Conservation (phyloP, 2,329 filamentous ascomycete genomes). For the Magnaporthales sp. region DNA sequence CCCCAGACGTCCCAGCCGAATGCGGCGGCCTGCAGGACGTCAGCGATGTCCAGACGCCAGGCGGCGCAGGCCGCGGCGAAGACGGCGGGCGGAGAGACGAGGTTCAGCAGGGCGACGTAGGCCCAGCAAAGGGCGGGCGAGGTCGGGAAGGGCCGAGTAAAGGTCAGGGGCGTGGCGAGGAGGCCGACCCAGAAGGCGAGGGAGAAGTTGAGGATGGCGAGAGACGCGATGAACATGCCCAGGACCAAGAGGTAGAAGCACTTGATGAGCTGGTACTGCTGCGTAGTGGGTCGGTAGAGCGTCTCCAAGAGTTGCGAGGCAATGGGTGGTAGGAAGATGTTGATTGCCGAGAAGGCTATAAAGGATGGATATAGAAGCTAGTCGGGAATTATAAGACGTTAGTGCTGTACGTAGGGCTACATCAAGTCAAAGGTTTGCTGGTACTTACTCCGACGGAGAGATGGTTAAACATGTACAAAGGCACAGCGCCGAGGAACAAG, state of each 20-base stretch:
- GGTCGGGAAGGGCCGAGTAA: conserved; percentile 40
- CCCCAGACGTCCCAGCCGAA: conserved; percentile 88
- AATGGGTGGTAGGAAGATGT: conserved; percentile 45
- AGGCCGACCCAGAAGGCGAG: conserved; percentile 80
- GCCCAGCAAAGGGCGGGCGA: conserved; percentile 29
- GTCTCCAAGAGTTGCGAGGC: conserved; percentile 46
- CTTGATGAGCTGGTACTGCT: conserved; percentile 73
- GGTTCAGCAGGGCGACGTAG: conserved; percentile 43
- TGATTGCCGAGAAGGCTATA: conserved; percentile 44
- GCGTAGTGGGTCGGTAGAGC: conserved; percentile 43
- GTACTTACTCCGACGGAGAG: conserved; percentile 53
- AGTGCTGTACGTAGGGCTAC: background rate
- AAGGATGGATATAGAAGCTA: conserved; percentile 56
- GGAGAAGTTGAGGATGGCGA: conserved; percentile 94
- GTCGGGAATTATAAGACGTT: background rate
- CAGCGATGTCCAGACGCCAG: conserved; percentile 33
- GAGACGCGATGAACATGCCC: conserved; percentile 82
- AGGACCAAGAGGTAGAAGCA: conserved; percentile 88
- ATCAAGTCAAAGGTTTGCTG: background rate
- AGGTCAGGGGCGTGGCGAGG: conserved; percentile 69
- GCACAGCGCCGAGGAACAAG: conserved; percentile 71
- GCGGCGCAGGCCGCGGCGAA: conserved; percentile 35
- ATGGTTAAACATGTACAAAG: conserved; percentile 81
- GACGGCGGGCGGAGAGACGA: conserved; percentile 54
- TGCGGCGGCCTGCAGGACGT: conserved; percentile 62